Percentiles rank a stretch among this genome's conserved stretches.
Evolutionary conservation across 805 yeast species (phyloP).

Genomic region (Yamadazyma takamatsuzukensis): DNA sequence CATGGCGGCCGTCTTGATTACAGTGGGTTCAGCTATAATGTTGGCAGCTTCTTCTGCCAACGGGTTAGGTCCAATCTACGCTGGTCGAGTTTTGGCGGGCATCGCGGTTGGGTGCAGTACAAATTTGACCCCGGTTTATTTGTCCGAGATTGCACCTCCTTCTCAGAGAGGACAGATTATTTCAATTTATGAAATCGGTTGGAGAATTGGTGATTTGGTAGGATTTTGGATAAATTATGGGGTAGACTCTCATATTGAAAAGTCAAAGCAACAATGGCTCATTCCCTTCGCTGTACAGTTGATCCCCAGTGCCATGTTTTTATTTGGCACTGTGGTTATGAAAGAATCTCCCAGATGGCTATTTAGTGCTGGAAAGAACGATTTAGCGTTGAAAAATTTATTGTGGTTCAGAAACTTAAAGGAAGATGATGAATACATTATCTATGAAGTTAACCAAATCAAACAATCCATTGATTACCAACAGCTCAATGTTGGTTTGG

Average conservation of each 20-base stretch:
- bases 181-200: conserved; percentile 32
- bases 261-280: conserved; percentile 30
- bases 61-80: conserved; percentile 36
- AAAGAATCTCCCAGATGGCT: conserved; percentile 37
- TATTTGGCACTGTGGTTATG: conserved; percentile 29
- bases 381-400: conserved; percentile 31
- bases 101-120: conserved; percentile 34
- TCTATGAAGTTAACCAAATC: conserved; percentile 34
- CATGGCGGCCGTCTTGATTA: conserved; percentile 28
- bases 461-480: conserved; percentile 30
- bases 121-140: conserved; percentile 34
- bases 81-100: conserved; percentile 35
- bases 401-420: conserved; percentile 33
- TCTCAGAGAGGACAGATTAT: conserved; percentile 32
- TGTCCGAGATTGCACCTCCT: conserved; percentile 34
- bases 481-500: conserved; percentile 25
- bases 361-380: conserved; percentile 25
- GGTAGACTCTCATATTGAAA: conserved; percentile 6
- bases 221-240: conserved; percentile 13
- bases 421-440: conserved; percentile 30
- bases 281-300: conserved; percentile 39
- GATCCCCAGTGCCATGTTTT: conserved; percentile 33
- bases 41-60: conserved; percentile 22
- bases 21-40: conserved; percentile 36
- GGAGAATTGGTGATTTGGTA: conserved; percentile 38